Conservation (phyloP, 495 filamentous ascomycete genomes). For the Aspergillus steynii region DNA sequence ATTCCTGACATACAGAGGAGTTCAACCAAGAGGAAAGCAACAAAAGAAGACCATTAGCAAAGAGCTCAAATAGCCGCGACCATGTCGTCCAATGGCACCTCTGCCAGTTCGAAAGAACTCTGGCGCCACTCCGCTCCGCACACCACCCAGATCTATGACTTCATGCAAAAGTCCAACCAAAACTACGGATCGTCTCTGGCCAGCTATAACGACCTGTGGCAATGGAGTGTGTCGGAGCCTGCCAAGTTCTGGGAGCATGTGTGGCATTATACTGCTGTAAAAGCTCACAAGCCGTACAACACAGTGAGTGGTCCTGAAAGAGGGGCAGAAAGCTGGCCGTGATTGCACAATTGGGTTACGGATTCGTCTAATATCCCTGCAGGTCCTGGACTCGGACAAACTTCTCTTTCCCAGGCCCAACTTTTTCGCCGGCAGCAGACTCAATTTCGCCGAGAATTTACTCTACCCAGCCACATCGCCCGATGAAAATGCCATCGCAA, state of each 20-base stretch:
- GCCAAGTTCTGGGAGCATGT: constrained; percentile 81
- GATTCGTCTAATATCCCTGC: constrained; percentile 15
- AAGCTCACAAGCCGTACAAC: constrained; percentile 61
- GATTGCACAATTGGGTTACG: background rate
- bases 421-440: constrained; percentile 74
- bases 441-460: constrained; percentile 94
- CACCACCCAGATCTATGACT: constrained; percentile 67
- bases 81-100: constrained; percentile 29
- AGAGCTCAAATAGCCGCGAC: constrained; percentile 8
- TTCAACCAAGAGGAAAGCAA: too few species aligned
- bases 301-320: constrained; percentile 44
- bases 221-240: constrained; percentile 80
- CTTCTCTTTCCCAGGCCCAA: constrained; percentile 81
- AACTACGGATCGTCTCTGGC: constrained; percentile 63
- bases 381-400: constrained; percentile 68
- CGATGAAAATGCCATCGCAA: constrained; percentile 57
- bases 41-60: background rate
- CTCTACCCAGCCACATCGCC: constrained; percentile 68
- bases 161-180: constrained; percentile 65
- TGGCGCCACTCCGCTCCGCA: constrained; percentile 72
- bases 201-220: constrained; percentile 69
- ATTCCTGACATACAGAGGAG: too few species aligned
- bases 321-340: background rate
- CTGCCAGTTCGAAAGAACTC: constrained; percentile 47
- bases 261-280: constrained; percentile 78